Evolutionary conservation across 1,284 basidiomycete species (phyloP).

Genomic region (Naganishia sp.): DNA sequence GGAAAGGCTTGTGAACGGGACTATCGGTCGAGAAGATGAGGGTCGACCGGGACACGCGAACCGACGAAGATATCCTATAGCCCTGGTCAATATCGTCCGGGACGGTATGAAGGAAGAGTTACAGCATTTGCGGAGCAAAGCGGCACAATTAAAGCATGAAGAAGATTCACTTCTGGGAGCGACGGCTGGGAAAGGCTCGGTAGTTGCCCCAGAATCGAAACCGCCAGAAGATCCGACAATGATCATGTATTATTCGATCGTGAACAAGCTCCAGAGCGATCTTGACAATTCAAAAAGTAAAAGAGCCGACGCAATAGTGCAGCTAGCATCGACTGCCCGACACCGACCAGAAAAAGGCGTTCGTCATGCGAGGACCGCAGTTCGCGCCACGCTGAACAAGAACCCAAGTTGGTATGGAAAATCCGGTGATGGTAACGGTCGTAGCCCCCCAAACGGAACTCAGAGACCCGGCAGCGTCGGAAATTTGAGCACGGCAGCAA

Average conservation of each 20-base stretch:
- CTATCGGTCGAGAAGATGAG: not conserved
- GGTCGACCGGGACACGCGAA: not conserved
- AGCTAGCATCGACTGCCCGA: slow-evolving; percentile 6
- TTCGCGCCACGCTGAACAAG: not conserved
- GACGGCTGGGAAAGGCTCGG: not conserved
- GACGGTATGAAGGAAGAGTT: slow-evolving; percentile 19
- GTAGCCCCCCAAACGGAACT: not conserved
- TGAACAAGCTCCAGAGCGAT: slow-evolving; percentile 17
- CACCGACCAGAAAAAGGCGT: not conserved
- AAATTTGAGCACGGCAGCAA: not conserved
- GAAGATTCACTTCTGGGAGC: not conserved
- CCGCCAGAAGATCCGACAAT: slow-evolving; percentile 4
- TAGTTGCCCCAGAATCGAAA: not conserved
- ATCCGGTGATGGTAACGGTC: not conserved
- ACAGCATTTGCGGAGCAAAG: not conserved
- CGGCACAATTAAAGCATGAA: not conserved
- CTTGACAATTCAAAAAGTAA: not conserved
- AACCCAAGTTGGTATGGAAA: not conserved
- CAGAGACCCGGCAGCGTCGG: not conserved
- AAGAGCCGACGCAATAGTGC: slow-evolving; percentile 10
- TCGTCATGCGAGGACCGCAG: not conserved
- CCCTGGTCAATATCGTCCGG: slow-evolving; percentile 10
- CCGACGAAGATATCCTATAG: not conserved
- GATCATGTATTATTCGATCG: slow-evolving; percentile 10
- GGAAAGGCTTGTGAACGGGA: not conserved